Conservation (phyloP, 2,329 filamentous ascomycete genomes). For the Arthroderma sp. region DNA sequence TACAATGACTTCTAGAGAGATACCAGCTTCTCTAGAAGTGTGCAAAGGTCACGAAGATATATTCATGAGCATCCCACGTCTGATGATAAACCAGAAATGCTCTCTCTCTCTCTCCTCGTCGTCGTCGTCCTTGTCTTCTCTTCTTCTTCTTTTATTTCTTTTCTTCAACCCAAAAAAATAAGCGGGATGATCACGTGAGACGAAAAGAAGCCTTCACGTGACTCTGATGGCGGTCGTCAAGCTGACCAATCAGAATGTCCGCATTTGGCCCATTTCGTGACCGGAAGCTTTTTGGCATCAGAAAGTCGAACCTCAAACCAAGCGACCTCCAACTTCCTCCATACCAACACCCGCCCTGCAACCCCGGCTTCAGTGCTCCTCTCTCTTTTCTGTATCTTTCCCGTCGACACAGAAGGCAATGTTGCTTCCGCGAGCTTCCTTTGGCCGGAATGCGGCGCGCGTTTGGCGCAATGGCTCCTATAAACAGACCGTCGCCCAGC, state of each 20-base stretch:
- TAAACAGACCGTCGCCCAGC: slow-evolving; percentile 44
- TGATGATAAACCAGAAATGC: not conserved
- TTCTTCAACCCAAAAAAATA: not conserved
- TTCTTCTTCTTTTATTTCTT: slow-evolving; percentile 12
- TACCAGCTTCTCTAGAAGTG: slow-evolving; percentile 66
- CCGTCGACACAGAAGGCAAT: slow-evolving; percentile 37
- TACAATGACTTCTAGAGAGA: slow-evolving; percentile 55
- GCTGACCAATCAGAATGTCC: slow-evolving; percentile 28
- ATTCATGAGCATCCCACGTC: slow-evolving; percentile 7
- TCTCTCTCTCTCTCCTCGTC: slow-evolving; percentile 17
- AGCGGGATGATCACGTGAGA: slow-evolving; percentile 1
- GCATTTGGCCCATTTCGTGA: slow-evolving; percentile 21
- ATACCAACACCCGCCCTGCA: slow-evolving; percentile 10
- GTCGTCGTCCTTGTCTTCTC: slow-evolving; percentile 18
- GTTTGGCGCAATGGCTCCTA: slow-evolving; percentile 49
- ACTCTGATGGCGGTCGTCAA: slow-evolving; percentile 20
- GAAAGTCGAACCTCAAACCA: not conserved
- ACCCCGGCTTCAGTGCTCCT: slow-evolving; percentile 24
- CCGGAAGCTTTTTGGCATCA: slow-evolving; percentile 1
- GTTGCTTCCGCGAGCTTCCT: slow-evolving; percentile 57
- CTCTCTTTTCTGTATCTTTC: slow-evolving; percentile 35
- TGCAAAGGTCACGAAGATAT: not conserved
- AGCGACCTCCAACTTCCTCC: slow-evolving; percentile 25
- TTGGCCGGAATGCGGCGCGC: slow-evolving; percentile 53
- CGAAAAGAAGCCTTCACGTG: slow-evolving; percentile 8